These are phyloP conservation scores for Plectosphaerella cucumerina DNA, from an alignment of 2,329 filamentous ascomycete species.

Conservation along the genomic window DNA sequence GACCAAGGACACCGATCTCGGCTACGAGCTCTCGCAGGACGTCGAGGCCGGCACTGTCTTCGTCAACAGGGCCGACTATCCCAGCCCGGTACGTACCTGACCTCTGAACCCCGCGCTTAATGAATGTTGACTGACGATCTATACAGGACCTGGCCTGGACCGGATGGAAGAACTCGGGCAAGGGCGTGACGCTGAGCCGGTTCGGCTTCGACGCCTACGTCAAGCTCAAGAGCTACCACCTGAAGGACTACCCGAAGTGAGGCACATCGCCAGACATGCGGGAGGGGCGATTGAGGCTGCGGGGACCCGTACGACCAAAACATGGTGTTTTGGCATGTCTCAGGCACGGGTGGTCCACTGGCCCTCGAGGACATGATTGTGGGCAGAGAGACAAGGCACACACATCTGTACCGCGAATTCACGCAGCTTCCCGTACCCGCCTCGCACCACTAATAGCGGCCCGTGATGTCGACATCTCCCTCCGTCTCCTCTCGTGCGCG, in stretches of 20 bases:
- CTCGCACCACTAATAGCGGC: too few relatives aligned
- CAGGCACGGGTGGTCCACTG: background rate
- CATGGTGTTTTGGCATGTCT: background rate
- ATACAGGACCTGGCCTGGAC: conserved; percentile 87
- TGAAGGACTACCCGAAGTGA: conserved; percentile 74
- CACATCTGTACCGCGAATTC: background rate
- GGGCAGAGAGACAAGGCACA: background rate
- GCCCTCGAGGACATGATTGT: too few relatives aligned
- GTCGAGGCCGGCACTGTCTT: conserved; percentile 95
- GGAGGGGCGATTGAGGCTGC: background rate
- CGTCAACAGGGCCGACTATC: conserved; percentile 90
- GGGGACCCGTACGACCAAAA: background rate
- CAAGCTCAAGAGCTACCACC: conserved; percentile 91
- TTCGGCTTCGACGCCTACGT: conserved; percentile 96
- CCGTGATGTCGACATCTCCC: too few relatives aligned
- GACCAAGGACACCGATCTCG: conserved; percentile 80
- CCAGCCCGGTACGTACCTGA: conserved; percentile 72
- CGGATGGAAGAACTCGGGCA: conserved; percentile 95
- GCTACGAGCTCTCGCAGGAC: conserved; percentile 70
- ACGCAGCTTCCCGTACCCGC: too few relatives aligned
- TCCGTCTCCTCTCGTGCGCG: too few relatives aligned
- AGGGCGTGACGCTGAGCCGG: conserved; percentile 81
- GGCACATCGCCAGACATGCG: background rate
- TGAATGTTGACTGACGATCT: conserved; percentile 2
- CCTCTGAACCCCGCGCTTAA: conserved; percentile 11